Percentiles rank a stretch among this genome's conserved stretches.
Conservation (phyloP, 306 rosid genomes). For the Lupinus albus region DNA sequence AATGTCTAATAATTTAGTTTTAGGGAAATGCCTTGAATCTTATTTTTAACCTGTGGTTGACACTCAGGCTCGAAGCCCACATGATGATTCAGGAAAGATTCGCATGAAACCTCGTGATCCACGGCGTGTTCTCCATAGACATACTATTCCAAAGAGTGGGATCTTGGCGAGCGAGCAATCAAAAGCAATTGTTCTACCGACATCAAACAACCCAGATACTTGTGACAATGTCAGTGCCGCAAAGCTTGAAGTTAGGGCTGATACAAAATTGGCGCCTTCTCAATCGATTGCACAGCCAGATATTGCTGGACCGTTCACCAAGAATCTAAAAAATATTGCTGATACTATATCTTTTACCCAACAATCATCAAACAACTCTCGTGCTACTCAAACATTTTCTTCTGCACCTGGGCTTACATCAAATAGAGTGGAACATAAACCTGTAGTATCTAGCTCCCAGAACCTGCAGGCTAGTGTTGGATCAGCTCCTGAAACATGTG, state of each 20-base stretch:
- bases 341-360: conserved; percentile 71
- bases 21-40: conserved; percentile 25
- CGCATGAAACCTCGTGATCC: conserved; percentile 99
- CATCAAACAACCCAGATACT: conserved; percentile 47
- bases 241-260: conserved; percentile 61
- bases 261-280: conserved; percentile 47
- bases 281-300: conserved; percentile 62
- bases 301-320: conserved; percentile 77
- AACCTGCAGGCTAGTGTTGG: conserved; percentile 46
- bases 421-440: conserved; percentile 58
- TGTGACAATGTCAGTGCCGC: conserved; percentile 54
- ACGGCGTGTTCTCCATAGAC: conserved; percentile 78
- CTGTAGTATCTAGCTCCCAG: conserved; percentile 49
- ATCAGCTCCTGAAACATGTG: conserved; percentile 55
- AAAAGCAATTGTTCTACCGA: conserved; percentile 48
- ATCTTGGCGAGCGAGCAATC: conserved; percentile 65
- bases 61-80: conserved; percentile 48
- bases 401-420: conserved; percentile 51
- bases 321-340: conserved; percentile 82
- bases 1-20: neutral
- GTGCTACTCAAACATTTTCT: conserved; percentile 48
- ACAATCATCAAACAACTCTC: conserved; percentile 52
- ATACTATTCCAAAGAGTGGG: conserved; percentile 61
- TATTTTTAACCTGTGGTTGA: conserved; percentile 31
- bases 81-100: conserved; percentile 67